Conservation (phyloP, 495 filamentous ascomycete genomes). For the Coniosporium apollinis region DNA sequence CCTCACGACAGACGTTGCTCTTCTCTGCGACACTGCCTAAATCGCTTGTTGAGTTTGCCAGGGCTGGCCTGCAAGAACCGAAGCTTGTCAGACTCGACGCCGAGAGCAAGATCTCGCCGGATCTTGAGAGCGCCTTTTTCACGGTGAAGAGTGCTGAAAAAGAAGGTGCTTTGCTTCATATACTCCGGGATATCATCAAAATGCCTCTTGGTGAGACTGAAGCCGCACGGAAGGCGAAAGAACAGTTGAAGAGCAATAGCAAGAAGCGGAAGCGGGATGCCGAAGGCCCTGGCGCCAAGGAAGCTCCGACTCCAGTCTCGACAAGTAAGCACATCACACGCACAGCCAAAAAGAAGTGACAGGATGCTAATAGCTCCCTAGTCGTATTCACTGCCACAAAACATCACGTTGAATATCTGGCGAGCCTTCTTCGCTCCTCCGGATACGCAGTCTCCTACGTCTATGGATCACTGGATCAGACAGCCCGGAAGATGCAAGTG, state of each 20-base stretch:
- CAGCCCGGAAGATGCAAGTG: slow-evolving; percentile 77
- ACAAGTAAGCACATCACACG: no score
- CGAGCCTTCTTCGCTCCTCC: slow-evolving; percentile 48
- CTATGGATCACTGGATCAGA: slow-evolving; percentile 88
- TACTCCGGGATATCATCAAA: slow-evolving; percentile 80
- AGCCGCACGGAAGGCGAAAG: slow-evolving; percentile 22
- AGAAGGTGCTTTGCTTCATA: slow-evolving; percentile 76
- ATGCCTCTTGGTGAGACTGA: slow-evolving; percentile 67
- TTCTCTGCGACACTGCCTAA: slow-evolving; percentile 92
- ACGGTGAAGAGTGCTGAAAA: slow-evolving; percentile 82
- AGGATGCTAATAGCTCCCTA: no score
- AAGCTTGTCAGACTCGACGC: slow-evolving; percentile 75
- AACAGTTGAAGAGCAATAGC: slow-evolving; percentile 18
- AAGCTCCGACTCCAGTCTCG: slow-evolving; percentile 58
- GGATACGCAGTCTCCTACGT: slow-evolving; percentile 83
- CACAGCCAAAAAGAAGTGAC: no score
- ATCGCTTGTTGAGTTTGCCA: slow-evolving; percentile 86
- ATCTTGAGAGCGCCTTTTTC: slow-evolving; percentile 87
- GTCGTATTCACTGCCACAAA: slow-evolving; percentile 90
- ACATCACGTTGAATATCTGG: slow-evolving; percentile 93
- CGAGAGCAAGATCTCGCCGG: slow-evolving; percentile 88
- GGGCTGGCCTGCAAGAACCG: slow-evolving; percentile 82
- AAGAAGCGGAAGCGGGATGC: slow-evolving; percentile 34
- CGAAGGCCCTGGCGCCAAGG: slow-evolving; percentile 28
- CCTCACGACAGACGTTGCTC: slow-evolving; percentile 71